A percentile compares a stretch with the other conserved stretches of the same genome.
Evolutionary conservation across 192 early-diverging fungal species (phyloP).

Genomic region (Coemansia sp.): DNA sequence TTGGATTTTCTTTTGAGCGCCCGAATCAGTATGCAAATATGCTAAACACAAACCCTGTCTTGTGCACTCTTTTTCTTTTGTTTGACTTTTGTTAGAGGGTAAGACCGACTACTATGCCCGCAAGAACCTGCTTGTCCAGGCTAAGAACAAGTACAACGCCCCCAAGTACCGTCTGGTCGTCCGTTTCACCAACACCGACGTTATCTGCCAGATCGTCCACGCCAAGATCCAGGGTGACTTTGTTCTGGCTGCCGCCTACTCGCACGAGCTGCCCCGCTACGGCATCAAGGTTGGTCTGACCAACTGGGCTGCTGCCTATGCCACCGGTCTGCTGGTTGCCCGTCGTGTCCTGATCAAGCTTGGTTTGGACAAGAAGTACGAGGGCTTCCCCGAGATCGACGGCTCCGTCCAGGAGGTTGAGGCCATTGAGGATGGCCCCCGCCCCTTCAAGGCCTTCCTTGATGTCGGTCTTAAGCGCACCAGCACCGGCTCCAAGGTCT

Average conservation of each 20-base stretch:
- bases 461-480: slow-evolving; percentile 96
- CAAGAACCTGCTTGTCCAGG: slow-evolving; percentile 97
- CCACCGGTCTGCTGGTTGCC: slow-evolving; percentile 95
- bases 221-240: slow-evolving; percentile 97
- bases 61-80: neutral
- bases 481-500: slow-evolving; percentile 96
- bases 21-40: too few relatives aligned
- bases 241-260: slow-evolving; percentile 91
- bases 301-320: slow-evolving; percentile 99
- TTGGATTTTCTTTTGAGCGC: too few relatives aligned
- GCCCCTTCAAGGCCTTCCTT: slow-evolving; percentile 97
- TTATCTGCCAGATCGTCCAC: slow-evolving; percentile 96
- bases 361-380: slow-evolving; percentile 93
- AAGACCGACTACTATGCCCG: slow-evolving; percentile 99
- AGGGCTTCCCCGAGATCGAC: slow-evolving; percentile 88
- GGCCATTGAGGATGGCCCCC: slow-evolving; percentile 84
- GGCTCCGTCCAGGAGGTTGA: slow-evolving; percentile 87
- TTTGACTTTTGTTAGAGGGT: slow-evolving; percentile 68
- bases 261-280: slow-evolving; percentile 95
- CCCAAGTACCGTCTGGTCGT: slow-evolving; percentile 99
- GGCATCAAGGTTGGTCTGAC: slow-evolving; percentile 98
- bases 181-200: slow-evolving; percentile 98
- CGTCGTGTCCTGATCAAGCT: slow-evolving; percentile 95
- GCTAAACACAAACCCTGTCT: neutral
- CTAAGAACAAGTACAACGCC: slow-evolving; percentile 99